A percentile compares a stretch with the other conserved stretches of the same genome.
Conservation (phyloP, 1,139 yeast species). For the Suhomyces taliae region DNA sequence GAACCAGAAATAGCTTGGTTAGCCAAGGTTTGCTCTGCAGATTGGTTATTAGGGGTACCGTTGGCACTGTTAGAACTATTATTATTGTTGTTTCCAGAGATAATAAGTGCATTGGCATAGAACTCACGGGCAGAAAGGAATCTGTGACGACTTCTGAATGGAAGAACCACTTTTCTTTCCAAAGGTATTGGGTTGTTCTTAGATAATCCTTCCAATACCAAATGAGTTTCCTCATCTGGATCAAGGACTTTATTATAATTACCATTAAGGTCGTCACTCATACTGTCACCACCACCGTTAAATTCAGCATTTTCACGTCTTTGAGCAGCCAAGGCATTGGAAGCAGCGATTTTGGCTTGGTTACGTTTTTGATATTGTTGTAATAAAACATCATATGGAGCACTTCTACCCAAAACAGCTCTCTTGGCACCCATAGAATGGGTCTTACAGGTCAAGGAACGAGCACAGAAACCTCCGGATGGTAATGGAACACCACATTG, state of each 20-base stretch:
- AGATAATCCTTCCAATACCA: conserved; percentile 88
- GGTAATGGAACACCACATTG: conserved; percentile 97
- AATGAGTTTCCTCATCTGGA: conserved; percentile 93
- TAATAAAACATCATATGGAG: conserved; percentile 83
- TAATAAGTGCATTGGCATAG: conserved; percentile 63
- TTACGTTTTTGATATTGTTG: conserved; percentile 91
- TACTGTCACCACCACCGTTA: conserved; percentile 27
- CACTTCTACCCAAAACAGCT: conserved; percentile 89
- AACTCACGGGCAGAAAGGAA: conserved; percentile 82
- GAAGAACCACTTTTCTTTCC: conserved; percentile 71
- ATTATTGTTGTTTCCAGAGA: conserved; percentile 28
- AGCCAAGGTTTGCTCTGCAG: conserved; percentile 44
- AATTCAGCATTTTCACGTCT: conserved; percentile 48
- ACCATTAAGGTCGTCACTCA: conserved; percentile 22
- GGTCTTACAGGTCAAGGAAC: conserved; percentile 93
- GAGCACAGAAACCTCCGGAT: conserved; percentile 89
- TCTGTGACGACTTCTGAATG: conserved; percentile 67
- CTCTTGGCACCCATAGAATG: conserved; percentile 98
- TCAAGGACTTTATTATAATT: conserved; percentile 34
- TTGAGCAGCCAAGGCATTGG: conserved; percentile 66
- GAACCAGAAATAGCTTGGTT: conserved; percentile 55
- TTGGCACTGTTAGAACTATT: conserved; percentile 18
- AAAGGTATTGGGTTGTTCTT: conserved; percentile 79
- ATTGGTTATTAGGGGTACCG: conserved; percentile 15
- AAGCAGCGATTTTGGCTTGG: conserved; percentile 86